Percentiles rank a stretch among this genome's conserved stretches.
These are phyloP conservation scores for Mrakia gelida DNA, from an alignment of 768 basidiomycete genomes.

Conservation along the genomic window DNA sequence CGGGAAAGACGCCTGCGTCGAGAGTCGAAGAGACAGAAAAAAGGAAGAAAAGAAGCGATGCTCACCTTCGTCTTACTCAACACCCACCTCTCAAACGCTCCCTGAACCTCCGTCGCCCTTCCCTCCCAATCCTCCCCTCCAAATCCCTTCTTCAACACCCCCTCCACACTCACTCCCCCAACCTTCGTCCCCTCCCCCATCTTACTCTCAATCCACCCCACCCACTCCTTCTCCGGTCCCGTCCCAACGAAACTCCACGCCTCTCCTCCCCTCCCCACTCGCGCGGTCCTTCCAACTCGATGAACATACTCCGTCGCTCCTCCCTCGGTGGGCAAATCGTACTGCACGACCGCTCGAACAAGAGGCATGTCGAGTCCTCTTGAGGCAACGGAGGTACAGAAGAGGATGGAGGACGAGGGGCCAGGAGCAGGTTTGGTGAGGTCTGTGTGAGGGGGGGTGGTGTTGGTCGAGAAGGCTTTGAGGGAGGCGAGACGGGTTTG, in stretches of 20 bases:
- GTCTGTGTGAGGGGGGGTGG: constrained; percentile 31
- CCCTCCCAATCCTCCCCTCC: constrained; percentile 84
- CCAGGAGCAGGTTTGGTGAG: constrained; percentile 38
- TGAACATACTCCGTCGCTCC: constrained; percentile 96
- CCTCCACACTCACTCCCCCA: constrained; percentile 61
- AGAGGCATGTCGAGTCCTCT: constrained; percentile 92
- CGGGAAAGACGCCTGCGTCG: neutral
- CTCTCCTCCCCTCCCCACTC: constrained; percentile 91
- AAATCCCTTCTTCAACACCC: constrained; percentile 71
- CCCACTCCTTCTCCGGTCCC: constrained; percentile 75
- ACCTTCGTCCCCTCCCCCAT: constrained; percentile 64
- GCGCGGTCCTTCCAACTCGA: constrained; percentile 92
- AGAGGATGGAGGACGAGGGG: constrained; percentile 62
- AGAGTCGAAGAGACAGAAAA: too few relatives aligned
- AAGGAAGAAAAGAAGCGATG: neutral
- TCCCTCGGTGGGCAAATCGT: constrained; percentile 95
- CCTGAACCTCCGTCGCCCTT: constrained; percentile 90
- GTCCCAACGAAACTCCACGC: constrained; percentile 90
- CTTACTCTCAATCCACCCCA: constrained; percentile 77
- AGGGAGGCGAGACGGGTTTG: constrained; percentile 73
- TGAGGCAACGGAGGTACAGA: constrained; percentile 97
- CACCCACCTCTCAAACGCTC: constrained; percentile 93
- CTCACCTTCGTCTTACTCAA: constrained; percentile 64
- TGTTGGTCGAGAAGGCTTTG: constrained; percentile 58
- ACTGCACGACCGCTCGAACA: constrained; percentile 91